phyloP scores from a whole-genome alignment of 495 filamentous ascomycete genomes.

The Neurospora sp. region DNA sequence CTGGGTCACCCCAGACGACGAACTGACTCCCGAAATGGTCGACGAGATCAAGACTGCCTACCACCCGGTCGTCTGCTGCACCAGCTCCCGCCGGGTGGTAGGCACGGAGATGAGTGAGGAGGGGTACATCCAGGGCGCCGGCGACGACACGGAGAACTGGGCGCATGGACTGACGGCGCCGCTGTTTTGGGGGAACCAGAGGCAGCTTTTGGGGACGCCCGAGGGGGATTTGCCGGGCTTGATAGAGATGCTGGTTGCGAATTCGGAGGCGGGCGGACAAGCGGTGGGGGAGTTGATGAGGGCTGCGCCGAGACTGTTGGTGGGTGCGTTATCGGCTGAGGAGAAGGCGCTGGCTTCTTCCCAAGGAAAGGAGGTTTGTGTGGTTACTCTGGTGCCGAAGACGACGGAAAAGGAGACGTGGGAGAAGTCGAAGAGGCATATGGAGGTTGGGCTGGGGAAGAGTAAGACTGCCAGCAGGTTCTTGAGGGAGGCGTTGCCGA shows the following conservation, averaged over 20 bases:
- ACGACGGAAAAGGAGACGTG: slow-evolving; percentile 22
- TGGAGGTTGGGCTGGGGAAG: slow-evolving; percentile 55
- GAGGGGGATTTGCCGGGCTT: slow-evolving; percentile 57
- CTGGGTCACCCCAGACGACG: slow-evolving; percentile 46
- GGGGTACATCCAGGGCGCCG: slow-evolving; percentile 89
- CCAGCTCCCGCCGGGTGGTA: slow-evolving; percentile 58
- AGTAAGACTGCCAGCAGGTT: slow-evolving; percentile 67
- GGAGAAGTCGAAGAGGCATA: slow-evolving; percentile 24
- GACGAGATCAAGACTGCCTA: slow-evolving; percentile 39
- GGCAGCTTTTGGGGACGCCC: slow-evolving; percentile 41
- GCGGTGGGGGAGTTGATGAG: slow-evolving; percentile 21
- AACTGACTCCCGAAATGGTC: background rate
- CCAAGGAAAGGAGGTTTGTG: slow-evolving; percentile 5
- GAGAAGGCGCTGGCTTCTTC: background rate
- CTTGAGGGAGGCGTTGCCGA: slow-evolving; percentile 53
- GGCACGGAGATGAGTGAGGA: slow-evolving; percentile 55
- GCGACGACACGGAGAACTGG: slow-evolving; percentile 90
- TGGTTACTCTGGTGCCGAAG: slow-evolving; percentile 24
- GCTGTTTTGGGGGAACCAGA: slow-evolving; percentile 65
- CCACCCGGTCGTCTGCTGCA: slow-evolving; percentile 68
- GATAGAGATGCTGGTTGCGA: slow-evolving; percentile 45
- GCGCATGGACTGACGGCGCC: slow-evolving; percentile 62
- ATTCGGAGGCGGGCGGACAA: slow-evolving; percentile 3
- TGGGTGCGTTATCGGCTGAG: slow-evolving; percentile 18
- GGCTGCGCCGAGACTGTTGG: slow-evolving; percentile 24